Percentiles rank a stretch among this genome's conserved stretches.
phyloP scores from a whole-genome alignment of 2,329 filamentous ascomycete genomes.

The Fusarium coicis region DNA sequence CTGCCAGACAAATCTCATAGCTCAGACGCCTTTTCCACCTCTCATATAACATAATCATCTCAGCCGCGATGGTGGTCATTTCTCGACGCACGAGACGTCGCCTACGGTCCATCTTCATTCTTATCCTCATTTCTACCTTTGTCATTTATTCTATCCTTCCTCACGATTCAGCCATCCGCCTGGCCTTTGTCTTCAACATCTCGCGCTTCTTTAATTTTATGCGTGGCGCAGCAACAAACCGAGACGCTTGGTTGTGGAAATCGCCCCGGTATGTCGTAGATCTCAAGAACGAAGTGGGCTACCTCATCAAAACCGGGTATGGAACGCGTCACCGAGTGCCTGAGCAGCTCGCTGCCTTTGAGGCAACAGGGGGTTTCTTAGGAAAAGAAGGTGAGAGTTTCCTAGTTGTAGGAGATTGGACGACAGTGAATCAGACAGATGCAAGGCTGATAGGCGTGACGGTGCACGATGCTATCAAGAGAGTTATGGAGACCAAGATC shows the following conservation, averaged over 20 bases:
- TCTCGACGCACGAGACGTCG: slow-evolving; percentile 47
- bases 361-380: slow-evolving; percentile 47
- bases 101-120: slow-evolving; percentile 34
- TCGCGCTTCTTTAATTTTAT: slow-evolving; percentile 48
- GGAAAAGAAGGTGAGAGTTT: slow-evolving; percentile 54
- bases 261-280: slow-evolving; percentile 56
- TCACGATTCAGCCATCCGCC: slow-evolving; percentile 47
- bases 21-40: not conserved
- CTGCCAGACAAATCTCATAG: slow-evolving; percentile 3
- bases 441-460: slow-evolving; percentile 46
- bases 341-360: slow-evolving; percentile 58
- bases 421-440: slow-evolving; percentile 49
- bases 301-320: slow-evolving; percentile 67
- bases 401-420: slow-evolving; percentile 64
- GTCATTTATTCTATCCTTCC: slow-evolving; percentile 47
- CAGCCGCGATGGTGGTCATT: slow-evolving; percentile 29
- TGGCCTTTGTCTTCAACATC: slow-evolving; percentile 50
- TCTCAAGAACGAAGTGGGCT: slow-evolving; percentile 58
- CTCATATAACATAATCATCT: slow-evolving; percentile 3
- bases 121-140: slow-evolving; percentile 41
- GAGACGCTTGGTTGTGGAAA: slow-evolving; percentile 55
- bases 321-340: slow-evolving; percentile 62
- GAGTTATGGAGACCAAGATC: slow-evolving; percentile 48
- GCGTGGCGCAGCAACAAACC: slow-evolving; percentile 42
- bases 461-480: slow-evolving; percentile 56